Conservation (phyloP, 306 rosid species). For the Fragaria vesca region DNA sequence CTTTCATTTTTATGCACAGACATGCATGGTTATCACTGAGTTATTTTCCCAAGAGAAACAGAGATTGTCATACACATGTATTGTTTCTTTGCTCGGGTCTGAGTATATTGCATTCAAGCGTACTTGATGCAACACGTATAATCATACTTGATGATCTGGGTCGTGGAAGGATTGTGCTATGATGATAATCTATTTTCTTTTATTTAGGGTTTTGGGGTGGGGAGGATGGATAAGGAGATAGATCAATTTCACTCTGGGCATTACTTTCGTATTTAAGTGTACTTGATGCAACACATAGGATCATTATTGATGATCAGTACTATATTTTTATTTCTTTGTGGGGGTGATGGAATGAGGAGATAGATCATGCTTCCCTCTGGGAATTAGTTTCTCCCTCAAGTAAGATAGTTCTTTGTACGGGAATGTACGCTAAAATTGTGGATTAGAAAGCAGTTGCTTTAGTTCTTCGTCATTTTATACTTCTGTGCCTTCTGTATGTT, state of each 20-base stretch:
- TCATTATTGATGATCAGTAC: no score
- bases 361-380: background rate
- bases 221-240: no score
- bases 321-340: no score
- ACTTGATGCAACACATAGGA: no score
- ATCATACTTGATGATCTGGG: conserved; percentile 8
- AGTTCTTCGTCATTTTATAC: background rate
- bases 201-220: no score
- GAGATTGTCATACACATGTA: background rate
- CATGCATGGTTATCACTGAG: background rate
- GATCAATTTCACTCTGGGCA: no score
- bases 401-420: background rate
- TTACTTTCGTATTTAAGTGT: no score
- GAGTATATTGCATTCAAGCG: background rate
- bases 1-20: background rate
- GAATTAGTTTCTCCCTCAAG: background rate
- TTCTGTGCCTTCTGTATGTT: background rate
- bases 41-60: background rate
- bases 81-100: background rate
- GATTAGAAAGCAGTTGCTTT: background rate
- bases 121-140: background rate
- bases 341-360: background rate
- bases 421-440: background rate
- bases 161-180: no score
- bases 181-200: no score